phyloP scores from a whole-genome alignment of 495 filamentous ascomycete genomes.

The Aspergillus nidulans region DNA sequence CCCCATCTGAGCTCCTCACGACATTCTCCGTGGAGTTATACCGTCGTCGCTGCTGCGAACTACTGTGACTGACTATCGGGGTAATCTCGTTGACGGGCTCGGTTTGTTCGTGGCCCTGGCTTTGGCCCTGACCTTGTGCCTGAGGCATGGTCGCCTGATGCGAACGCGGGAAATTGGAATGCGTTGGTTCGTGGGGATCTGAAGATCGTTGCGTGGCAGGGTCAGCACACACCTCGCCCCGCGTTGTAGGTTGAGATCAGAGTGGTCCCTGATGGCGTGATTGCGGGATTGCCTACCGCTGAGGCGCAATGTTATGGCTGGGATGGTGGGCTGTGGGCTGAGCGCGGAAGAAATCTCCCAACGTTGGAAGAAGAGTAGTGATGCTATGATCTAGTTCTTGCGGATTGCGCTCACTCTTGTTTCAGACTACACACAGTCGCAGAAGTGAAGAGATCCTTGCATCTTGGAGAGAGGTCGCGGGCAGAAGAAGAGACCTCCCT shows the following conservation, averaged over 20 bases:
- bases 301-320: slow-evolving; percentile 1
- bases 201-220: slow-evolving; percentile 24
- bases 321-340: neutral
- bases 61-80: slow-evolving; percentile 29
- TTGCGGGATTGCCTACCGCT: slow-evolving; percentile 18
- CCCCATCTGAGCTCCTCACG: slow-evolving; percentile 15
- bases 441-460: neutral
- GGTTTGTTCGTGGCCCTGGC: slow-evolving; percentile 10
- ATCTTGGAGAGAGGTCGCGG: neutral
- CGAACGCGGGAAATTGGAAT: slow-evolving; percentile 17
- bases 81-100: slow-evolving; percentile 29
- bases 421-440: neutral
- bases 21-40: slow-evolving; percentile 34
- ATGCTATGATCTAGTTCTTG: slow-evolving; percentile 3
- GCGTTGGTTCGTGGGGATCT: slow-evolving; percentile 18
- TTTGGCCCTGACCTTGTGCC: neutral
- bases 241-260: slow-evolving; percentile 27
- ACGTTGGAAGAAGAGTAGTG: slow-evolving; percentile 10
- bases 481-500: neutral
- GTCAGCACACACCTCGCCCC: slow-evolving; percentile 16
- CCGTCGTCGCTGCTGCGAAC: slow-evolving; percentile 22
- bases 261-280: slow-evolving; percentile 40
- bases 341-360: slow-evolving; percentile 8
- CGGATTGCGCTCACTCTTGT: neutral
- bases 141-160: slow-evolving; percentile 8